Percentiles rank a stretch among this genome's conserved stretches.
Conservation (phyloP, 2,329 filamentous ascomycete genomes). For the Sordariomycetes sp. region DNA sequence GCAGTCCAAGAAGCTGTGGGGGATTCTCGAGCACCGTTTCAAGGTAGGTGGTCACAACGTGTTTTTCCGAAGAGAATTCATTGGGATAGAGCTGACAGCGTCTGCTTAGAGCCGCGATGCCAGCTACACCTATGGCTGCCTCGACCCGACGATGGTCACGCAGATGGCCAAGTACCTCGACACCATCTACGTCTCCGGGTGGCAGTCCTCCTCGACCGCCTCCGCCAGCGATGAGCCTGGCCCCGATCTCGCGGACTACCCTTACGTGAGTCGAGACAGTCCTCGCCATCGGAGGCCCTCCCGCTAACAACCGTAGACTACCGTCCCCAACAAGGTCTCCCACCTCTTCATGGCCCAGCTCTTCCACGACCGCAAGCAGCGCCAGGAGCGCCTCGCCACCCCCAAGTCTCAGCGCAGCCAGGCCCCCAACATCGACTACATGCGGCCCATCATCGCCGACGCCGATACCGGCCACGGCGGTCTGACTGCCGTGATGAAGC, state of each 20-base stretch:
- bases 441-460: constrained; percentile 92
- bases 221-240: constrained; percentile 92
- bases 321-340: constrained; percentile 94
- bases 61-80: background rate
- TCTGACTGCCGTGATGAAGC: constrained; percentile 98
- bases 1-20: constrained; percentile 91
- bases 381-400: constrained; percentile 78
- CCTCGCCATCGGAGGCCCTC: background rate
- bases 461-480: constrained; percentile 96
- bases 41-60: constrained; percentile 41
- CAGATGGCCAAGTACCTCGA: constrained; percentile 99
- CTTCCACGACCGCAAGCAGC: constrained; percentile 98
- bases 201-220: constrained; percentile 96
- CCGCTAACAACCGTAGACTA: constrained; percentile 51
- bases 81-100: background rate
- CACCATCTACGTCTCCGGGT: constrained; percentile 96
- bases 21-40: constrained; percentile 77
- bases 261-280: constrained; percentile 50
- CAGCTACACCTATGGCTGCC: constrained; percentile 91
- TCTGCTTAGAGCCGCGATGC: constrained; percentile 60
- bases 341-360: constrained; percentile 98
- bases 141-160: constrained; percentile 96
- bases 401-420: constrained; percentile 62
- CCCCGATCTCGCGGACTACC: constrained; percentile 96
- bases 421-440: constrained; percentile 78